phyloP scores from a whole-genome alignment of 805 yeast genomes.

The Debaryomyces maramus region DNA sequence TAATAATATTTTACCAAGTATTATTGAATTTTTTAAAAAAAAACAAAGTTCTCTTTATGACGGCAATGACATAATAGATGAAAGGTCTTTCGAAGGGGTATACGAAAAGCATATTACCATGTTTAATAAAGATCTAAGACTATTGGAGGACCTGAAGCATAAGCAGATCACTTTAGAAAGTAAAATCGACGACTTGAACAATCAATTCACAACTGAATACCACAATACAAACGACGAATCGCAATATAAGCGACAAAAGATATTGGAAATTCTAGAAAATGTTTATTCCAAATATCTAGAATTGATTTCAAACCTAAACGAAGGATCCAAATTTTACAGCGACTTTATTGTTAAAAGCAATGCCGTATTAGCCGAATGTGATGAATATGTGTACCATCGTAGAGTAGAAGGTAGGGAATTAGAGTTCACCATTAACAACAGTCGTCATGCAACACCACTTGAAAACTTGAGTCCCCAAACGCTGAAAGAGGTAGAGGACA shows the following conservation, averaged over 20 bases:
- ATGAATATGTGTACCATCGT: conserved; percentile 50
- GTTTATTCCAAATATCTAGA: conserved; percentile 54
- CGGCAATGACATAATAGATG: conserved; percentile 21
- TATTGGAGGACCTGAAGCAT: conserved; percentile 39
- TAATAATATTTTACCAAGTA: conserved; percentile 50
- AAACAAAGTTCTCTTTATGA: conserved; percentile 14
- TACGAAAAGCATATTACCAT: conserved; percentile 44
- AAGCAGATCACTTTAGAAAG: conserved; percentile 36
- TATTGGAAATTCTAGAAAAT: conserved; percentile 52
- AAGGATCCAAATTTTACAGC: conserved; percentile 71
- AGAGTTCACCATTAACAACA: conserved; percentile 25
- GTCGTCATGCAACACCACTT: not conserved
- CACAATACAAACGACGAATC: conserved; percentile 18
- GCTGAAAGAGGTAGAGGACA: no score
- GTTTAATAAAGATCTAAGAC: conserved; percentile 51
- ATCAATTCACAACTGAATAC: conserved; percentile 24
- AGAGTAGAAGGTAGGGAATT: conserved; percentile 54
- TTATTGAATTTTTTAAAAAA: conserved; percentile 48
- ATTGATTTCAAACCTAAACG: conserved; percentile 57
- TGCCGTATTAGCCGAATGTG: conserved; percentile 48
- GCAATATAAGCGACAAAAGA: conserved; percentile 35
- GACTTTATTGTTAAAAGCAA: conserved; percentile 53
- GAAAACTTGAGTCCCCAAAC: not conserved
- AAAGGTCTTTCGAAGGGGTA: conserved; percentile 34
- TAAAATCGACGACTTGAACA: conserved; percentile 34